phyloP scores from a whole-genome alignment of 228 moss, liverwort and hornwort species.

The Sphagnum magellanicum region DNA sequence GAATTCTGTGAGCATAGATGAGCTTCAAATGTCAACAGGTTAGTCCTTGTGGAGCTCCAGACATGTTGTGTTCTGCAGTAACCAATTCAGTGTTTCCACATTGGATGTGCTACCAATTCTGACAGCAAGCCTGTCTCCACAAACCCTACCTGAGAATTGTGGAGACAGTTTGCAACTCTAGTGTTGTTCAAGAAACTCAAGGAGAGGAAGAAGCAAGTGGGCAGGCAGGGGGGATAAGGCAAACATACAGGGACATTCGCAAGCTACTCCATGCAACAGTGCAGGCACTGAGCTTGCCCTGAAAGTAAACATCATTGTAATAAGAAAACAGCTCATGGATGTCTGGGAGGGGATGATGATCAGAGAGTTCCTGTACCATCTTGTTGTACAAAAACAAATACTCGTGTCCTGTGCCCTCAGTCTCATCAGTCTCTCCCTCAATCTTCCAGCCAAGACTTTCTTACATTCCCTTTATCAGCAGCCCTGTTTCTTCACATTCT shows the following conservation, averaged over 20 bases:
- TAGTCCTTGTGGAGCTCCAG: background rate
- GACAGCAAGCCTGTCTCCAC: background rate
- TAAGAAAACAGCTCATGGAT: conserved; percentile 31
- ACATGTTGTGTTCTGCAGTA: background rate
- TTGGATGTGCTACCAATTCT: background rate
- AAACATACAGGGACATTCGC: conserved; percentile 26
- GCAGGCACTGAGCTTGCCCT: conserved; percentile 24
- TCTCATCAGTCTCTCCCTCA: background rate
- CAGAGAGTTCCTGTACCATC: conserved; percentile 3
- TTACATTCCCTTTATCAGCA: background rate
- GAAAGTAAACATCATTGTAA: conserved; percentile 33
- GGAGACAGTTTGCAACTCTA: background rate
- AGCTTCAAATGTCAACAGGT: background rate
- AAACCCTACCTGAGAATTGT: background rate
- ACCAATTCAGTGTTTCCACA: background rate
- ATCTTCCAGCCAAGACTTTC: background rate
- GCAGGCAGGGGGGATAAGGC: background rate
- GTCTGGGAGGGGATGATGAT: conserved; percentile 17
- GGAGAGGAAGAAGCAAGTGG: background rate
- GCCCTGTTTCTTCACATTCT: too few species aligned
- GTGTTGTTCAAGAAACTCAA: background rate
- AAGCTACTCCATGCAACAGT: conserved; percentile 23
- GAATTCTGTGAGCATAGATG: background rate
- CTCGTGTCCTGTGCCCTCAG: background rate
- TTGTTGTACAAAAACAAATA: too few species aligned